A percentile compares a stretch with the other conserved stretches of the same genome.
phyloP scores from a whole-genome alignment of 2,329 filamentous ascomycete species.

The Botrytis porri region DNA sequence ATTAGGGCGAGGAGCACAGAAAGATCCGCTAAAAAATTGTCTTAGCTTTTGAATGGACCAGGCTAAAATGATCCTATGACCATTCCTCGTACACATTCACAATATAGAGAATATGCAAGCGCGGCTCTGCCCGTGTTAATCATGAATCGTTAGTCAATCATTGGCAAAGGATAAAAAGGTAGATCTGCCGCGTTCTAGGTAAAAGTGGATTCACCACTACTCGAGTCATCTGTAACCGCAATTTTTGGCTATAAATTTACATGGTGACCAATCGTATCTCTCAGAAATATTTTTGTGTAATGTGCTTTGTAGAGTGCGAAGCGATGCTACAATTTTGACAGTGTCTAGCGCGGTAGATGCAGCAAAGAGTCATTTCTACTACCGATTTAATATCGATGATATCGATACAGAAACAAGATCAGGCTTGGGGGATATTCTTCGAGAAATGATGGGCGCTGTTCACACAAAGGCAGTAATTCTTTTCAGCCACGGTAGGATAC shows the following conservation, averaged over 20 bases:
- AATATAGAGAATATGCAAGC: slow-evolving; percentile 18
- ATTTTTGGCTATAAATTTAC: neutral
- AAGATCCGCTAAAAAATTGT: slow-evolving; percentile 8
- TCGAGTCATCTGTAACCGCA: slow-evolving; percentile 12
- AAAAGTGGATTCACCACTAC: slow-evolving; percentile 11
- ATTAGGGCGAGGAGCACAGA: neutral
- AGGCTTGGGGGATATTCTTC: neutral
- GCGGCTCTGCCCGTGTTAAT: slow-evolving; percentile 23
- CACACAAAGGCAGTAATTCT: neutral
- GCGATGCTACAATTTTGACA: slow-evolving; percentile 1
- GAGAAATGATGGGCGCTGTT: slow-evolving; percentile 5
- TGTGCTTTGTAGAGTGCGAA: neutral
- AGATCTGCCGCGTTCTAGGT: slow-evolving; percentile 18
- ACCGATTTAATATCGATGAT: slow-evolving; percentile 7
- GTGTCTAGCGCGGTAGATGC: slow-evolving; percentile 16
- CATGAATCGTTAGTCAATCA: neutral
- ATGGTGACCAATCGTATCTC: neutral
- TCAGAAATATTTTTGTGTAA: neutral
- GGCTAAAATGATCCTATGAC: slow-evolving; percentile 19
- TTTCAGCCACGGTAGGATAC: neutral
- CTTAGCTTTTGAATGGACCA: slow-evolving; percentile 15
- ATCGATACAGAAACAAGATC: slow-evolving; percentile 1
- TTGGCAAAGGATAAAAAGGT: slow-evolving; percentile 2
- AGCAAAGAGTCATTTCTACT: slow-evolving; percentile 12
- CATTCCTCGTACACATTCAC: slow-evolving; percentile 8